phyloP scores from a whole-genome alignment of 768 basidiomycete genomes.

The Gloeostereum incarnatum region DNA sequence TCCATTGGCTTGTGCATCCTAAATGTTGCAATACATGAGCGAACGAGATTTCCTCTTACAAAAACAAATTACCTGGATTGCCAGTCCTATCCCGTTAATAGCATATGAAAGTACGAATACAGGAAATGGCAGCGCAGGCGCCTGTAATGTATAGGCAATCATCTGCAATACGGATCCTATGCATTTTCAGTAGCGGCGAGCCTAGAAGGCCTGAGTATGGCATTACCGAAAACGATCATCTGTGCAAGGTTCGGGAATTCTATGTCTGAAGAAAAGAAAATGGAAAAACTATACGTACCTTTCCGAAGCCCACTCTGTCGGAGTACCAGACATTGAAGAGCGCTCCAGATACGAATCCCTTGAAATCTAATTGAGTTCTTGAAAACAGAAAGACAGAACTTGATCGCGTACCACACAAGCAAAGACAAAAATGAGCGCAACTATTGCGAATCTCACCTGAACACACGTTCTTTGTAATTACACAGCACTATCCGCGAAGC shows the following conservation, averaged over 20 bases:
- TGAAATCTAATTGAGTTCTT: not conserved
- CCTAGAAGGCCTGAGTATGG: not conserved
- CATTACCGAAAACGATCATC: conserved; percentile 14
- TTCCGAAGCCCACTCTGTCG: conserved; percentile 31
- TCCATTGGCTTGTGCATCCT: conserved; percentile 70
- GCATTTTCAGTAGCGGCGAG: not conserved
- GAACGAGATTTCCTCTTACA: not conserved
- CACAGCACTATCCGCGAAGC: not conserved
- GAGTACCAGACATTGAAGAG: conserved; percentile 27
- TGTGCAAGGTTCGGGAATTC: conserved; percentile 1
- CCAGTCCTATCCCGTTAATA: conserved; percentile 33
- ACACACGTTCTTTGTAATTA: not conserved
- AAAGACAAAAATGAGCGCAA: conserved; percentile 51
- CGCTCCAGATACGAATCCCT: conserved; percentile 34
- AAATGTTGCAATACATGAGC: not conserved
- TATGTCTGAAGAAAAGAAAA: not conserved
- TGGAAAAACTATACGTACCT: conserved; percentile 16
- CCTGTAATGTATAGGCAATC: conserved; percentile 42
- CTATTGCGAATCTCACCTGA: conserved; percentile 42
- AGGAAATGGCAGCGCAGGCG: conserved; percentile 55
- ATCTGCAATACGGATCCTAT: conserved; percentile 46
- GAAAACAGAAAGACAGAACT: conserved; percentile 11
- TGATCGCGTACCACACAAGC: conserved; percentile 26
- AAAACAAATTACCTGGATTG: conserved; percentile 28
- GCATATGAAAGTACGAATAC: conserved; percentile 40